A percentile compares a stretch with the other conserved stretches of the same genome.
phyloP scores from a whole-genome alignment of 345 rosid genomes.

The Capsella bursapastoris region DNA sequence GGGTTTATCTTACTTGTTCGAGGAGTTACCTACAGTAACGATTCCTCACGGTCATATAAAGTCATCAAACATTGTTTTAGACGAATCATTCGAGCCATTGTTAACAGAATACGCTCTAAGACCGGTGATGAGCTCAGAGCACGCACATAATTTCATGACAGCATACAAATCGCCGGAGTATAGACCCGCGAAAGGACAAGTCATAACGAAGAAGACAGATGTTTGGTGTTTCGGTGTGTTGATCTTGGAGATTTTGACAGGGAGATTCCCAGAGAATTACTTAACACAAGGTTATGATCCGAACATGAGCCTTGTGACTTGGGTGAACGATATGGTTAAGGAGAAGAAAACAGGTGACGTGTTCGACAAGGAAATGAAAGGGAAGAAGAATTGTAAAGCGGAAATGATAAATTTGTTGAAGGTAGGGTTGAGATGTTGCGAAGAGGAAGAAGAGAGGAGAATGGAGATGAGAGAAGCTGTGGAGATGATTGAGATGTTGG shows the following conservation, averaged over 20 bases:
- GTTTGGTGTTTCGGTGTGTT: slow-evolving; percentile 75
- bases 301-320: slow-evolving; percentile 53
- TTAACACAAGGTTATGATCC: slow-evolving; percentile 51
- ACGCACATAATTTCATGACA: slow-evolving; percentile 61
- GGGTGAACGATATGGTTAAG: slow-evolving; percentile 68
- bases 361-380: slow-evolving; percentile 73
- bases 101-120: slow-evolving; percentile 66
- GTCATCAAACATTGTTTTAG: slow-evolving; percentile 72
- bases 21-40: slow-evolving; percentile 55
- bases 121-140: slow-evolving; percentile 64
- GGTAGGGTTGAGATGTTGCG: slow-evolving; percentile 75
- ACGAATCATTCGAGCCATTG: slow-evolving; percentile 56
- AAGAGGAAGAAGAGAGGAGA: slow-evolving; percentile 61
- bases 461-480: slow-evolving; percentile 54
- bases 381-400: slow-evolving; percentile 55
- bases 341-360: slow-evolving; percentile 60
- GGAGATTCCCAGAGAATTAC: slow-evolving; percentile 73
- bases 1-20: slow-evolving; percentile 63
- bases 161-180: slow-evolving; percentile 84
- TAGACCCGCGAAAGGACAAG: slow-evolving; percentile 34
- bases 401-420: slow-evolving; percentile 67
- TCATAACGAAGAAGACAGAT: slow-evolving; percentile 60
- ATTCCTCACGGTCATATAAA: slow-evolving; percentile 80
- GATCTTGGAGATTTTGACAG: slow-evolving; percentile 64
- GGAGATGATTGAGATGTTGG: slow-evolving; percentile 54